Evolutionary conservation across 2,329 filamentous ascomycete genomes (phyloP), one percentile per base, ranked within the genome.

Genomic region (Verticillium zaregamsianum): DNA sequence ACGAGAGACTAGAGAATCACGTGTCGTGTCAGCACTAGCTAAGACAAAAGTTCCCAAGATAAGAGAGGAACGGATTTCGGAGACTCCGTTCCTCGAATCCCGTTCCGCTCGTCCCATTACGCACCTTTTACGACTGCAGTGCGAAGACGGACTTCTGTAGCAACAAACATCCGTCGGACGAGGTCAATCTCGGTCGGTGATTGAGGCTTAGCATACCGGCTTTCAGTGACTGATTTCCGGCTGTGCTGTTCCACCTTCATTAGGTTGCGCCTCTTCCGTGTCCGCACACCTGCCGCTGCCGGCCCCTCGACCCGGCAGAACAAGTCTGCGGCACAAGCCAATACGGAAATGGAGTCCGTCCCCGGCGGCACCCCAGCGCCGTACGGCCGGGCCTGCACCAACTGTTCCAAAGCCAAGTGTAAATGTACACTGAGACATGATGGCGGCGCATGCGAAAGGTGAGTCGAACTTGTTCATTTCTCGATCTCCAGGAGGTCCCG

Each of bases 401-500:
- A 74, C 60, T 80, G 78, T 65, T 72, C 74, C 56, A 76, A 74
- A 56, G 77, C 78, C 37, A 80, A 80, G 61, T 78, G 78, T 69
- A 79, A 78, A 69, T 80, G 78, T 64, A 73, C 79, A 32, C 69
- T 76, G 52, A 69, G 71, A 23, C 62, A 67, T 3, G 66, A 61
- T 14, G 72, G 70, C 12, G 59, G 65, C 7, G 64, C 57, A 11
- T 77, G 75, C 61, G 75, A 77, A 58, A 76, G 79, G 55, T 57
- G 8, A n/a, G 55, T 23, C 8, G 9, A 23, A 35, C 9, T 35
- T 14, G 9, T 20, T 28, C 11, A n/a, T 54, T 54, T 12, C 17
- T 54, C 25, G 9, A 28, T 17, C 20, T 20, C 4, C 3, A 28
- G 25, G 5, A 28, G 28, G 28, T 5, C 3, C 6, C 28, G 4